phyloP scores from a whole-genome alignment of 2,329 filamentous ascomycete species.

The Neofusicoccum umdonicola region DNA sequence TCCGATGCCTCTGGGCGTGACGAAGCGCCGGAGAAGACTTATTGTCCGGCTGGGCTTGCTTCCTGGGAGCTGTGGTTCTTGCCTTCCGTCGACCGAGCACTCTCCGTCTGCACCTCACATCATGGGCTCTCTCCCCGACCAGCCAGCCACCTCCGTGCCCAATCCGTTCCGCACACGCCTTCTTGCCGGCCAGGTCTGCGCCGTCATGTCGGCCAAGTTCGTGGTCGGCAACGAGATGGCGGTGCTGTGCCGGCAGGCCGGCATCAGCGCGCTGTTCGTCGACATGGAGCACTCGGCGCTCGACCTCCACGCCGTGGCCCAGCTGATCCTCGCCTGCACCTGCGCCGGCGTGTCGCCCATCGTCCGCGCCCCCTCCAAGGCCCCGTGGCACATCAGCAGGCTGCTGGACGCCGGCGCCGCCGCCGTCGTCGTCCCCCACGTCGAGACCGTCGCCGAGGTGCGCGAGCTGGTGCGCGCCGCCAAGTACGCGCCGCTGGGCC shows the following conservation, averaged over 20 bases:
- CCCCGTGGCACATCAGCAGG: conserved; percentile 38
- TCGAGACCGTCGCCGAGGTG: conserved; percentile 38
- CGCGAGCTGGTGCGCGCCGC: conserved; percentile 37
- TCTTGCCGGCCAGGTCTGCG: neutral
- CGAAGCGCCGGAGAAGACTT: too few relatives aligned
- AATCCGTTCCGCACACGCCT: neutral
- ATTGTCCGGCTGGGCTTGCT: too few relatives aligned
- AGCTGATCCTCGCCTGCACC: conserved; percentile 41
- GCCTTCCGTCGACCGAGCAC: too few relatives aligned
- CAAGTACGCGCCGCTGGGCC: conserved; percentile 40
- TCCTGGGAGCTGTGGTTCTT: too few relatives aligned
- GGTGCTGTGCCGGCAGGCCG: conserved; percentile 26
- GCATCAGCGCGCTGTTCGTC: conserved; percentile 44
- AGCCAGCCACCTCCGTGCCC: neutral
- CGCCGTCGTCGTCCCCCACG: conserved; percentile 44
- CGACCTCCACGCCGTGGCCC: conserved; percentile 35
- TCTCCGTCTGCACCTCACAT: neutral
- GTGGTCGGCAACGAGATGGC: neutral
- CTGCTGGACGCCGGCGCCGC: conserved; percentile 43
- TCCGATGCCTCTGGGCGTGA: neutral
- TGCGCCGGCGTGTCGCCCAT: conserved; percentile 42
- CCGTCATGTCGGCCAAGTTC: neutral
- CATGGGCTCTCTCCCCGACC: neutral
- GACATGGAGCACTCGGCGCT: conserved; percentile 48
- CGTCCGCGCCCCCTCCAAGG: conserved; percentile 42